These are phyloP conservation scores for Fereydounia khargensis DNA, from an alignment of 1,284 basidiomycete species.

Conservation along the genomic window DNA sequence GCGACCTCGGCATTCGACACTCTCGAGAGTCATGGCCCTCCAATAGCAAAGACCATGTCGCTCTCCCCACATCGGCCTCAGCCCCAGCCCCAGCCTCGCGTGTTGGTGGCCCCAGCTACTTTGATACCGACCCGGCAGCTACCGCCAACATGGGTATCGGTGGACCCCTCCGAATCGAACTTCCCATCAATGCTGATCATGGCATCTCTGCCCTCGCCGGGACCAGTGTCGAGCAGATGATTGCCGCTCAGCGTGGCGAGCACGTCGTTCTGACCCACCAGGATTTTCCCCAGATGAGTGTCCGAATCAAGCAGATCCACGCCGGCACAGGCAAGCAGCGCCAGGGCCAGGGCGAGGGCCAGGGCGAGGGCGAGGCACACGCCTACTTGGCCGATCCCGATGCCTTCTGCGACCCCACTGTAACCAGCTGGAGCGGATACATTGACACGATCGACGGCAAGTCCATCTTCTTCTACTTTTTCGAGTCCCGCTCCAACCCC, in stretches of 20 bases:
- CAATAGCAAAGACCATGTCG: constrained; percentile 1
- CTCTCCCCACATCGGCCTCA: constrained; percentile 8
- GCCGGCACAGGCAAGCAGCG: background rate
- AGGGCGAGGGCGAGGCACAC: background rate
- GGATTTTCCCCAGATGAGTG: constrained; percentile 39
- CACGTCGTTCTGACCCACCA: constrained; percentile 34
- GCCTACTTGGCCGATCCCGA: constrained; percentile 21
- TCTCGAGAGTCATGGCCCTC: no score
- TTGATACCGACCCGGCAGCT: constrained; percentile 10
- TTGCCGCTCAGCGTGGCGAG: constrained; percentile 28
- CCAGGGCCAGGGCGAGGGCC: background rate
- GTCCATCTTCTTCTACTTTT: constrained; percentile 80
- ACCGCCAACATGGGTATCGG: constrained; percentile 8
- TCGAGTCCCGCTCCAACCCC: constrained; percentile 71
- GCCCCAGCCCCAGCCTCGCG: background rate
- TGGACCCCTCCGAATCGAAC: constrained; percentile 25
- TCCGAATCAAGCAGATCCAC: constrained; percentile 44
- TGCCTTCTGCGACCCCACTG: constrained; percentile 50
- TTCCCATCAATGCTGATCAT: constrained; percentile 15
- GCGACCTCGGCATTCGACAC: constrained; percentile 11
- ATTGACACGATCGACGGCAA: constrained; percentile 68
- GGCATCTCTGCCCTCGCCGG: constrained; percentile 20
- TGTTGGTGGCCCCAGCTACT: constrained; percentile 4
- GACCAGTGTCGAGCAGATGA: constrained; percentile 19
- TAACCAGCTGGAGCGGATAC: constrained; percentile 53